Evolutionary conservation across 2,329 filamentous ascomycete genomes (phyloP).

Genomic region (Fusarium ramigenum): DNA sequence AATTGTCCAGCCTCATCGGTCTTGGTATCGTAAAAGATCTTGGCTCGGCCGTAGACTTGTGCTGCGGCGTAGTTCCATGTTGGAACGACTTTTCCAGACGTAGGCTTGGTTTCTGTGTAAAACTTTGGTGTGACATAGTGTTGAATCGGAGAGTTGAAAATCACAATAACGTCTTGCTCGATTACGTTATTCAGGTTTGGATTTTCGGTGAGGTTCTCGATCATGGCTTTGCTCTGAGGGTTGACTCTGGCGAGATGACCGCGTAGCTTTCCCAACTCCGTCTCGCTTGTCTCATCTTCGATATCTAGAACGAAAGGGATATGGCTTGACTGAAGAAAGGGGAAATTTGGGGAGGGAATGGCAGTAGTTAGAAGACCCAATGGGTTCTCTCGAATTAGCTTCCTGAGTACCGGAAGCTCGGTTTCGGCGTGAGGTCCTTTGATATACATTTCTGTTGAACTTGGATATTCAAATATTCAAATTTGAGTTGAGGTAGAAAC

Average conservation of each 20-base stretch:
- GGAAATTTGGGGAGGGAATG: slow-evolving; percentile 58
- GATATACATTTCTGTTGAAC: slow-evolving; percentile 64
- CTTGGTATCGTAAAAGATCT: slow-evolving; percentile 61
- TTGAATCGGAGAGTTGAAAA: slow-evolving; percentile 67
- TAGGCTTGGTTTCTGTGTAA: slow-evolving; percentile 72
- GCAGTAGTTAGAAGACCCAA: slow-evolving; percentile 71
- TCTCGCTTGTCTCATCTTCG: slow-evolving; percentile 51
- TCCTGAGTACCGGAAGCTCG: slow-evolving; percentile 58
- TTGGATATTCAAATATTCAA: neutral
- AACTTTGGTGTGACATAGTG: slow-evolving; percentile 77
- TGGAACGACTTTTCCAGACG: slow-evolving; percentile 72
- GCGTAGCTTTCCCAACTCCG: slow-evolving; percentile 58
- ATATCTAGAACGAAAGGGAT: slow-evolving; percentile 69
- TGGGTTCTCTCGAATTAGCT: slow-evolving; percentile 67
- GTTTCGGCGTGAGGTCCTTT: slow-evolving; percentile 62
- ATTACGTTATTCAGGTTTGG: slow-evolving; percentile 42
- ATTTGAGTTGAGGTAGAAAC: neutral
- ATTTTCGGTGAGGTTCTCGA: slow-evolving; percentile 52
- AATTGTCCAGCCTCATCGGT: slow-evolving; percentile 54
- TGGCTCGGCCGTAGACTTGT: slow-evolving; percentile 69
- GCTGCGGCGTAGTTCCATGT: slow-evolving; percentile 77
- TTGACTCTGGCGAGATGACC: slow-evolving; percentile 72
- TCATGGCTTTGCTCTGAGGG: slow-evolving; percentile 69
- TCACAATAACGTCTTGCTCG: slow-evolving; percentile 66
- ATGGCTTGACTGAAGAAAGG: slow-evolving; percentile 66